These are phyloP conservation scores for Calonectria leucothoes DNA, from an alignment of 2,329 filamentous ascomycete genomes.

Conservation along the genomic window DNA sequence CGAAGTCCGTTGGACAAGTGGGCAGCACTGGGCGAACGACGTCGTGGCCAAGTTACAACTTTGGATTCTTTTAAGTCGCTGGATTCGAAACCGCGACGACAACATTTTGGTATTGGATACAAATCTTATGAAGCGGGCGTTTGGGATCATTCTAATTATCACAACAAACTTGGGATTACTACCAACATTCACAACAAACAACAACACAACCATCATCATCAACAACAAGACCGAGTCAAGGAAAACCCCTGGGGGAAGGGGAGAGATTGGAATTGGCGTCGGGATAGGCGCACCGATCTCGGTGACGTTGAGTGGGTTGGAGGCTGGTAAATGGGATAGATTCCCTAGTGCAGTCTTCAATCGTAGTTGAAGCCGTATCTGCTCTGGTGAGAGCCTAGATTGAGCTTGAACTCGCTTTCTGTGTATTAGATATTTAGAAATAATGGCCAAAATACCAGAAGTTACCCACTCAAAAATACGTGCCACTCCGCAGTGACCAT, in stretches of 20 bases:
- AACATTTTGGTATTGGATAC: slow-evolving; percentile 57
- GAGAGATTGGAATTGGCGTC: slow-evolving; percentile 72
- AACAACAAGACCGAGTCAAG: slow-evolving; percentile 59
- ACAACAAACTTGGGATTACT: slow-evolving; percentile 46
- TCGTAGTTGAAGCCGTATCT: slow-evolving; percentile 66
- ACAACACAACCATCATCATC: slow-evolving; percentile 39
- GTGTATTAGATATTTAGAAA: slow-evolving; percentile 67
- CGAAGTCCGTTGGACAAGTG: slow-evolving; percentile 81
- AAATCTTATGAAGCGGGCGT: slow-evolving; percentile 61
- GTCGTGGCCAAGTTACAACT: slow-evolving; percentile 71
- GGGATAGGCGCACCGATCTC: slow-evolving; percentile 73
- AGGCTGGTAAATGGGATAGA: slow-evolving; percentile 77
- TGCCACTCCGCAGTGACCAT: background rate
- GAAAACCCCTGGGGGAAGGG: slow-evolving; percentile 69
- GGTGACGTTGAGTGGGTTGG: slow-evolving; percentile 95
- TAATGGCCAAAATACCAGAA: slow-evolving; percentile 69
- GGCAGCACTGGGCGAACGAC: slow-evolving; percentile 86
- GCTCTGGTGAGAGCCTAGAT: slow-evolving; percentile 42
- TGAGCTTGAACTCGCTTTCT: slow-evolving; percentile 71
- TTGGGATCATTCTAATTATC: slow-evolving; percentile 58
- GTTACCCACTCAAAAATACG: slow-evolving; percentile 75
- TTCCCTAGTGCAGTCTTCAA: slow-evolving; percentile 59
- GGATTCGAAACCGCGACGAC: slow-evolving; percentile 61
- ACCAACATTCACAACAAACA: slow-evolving; percentile 1
- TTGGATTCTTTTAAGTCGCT: slow-evolving; percentile 63